Conservation (phyloP, 108 stramenopile species). For the Pseudonitzschia pungens region DNA sequence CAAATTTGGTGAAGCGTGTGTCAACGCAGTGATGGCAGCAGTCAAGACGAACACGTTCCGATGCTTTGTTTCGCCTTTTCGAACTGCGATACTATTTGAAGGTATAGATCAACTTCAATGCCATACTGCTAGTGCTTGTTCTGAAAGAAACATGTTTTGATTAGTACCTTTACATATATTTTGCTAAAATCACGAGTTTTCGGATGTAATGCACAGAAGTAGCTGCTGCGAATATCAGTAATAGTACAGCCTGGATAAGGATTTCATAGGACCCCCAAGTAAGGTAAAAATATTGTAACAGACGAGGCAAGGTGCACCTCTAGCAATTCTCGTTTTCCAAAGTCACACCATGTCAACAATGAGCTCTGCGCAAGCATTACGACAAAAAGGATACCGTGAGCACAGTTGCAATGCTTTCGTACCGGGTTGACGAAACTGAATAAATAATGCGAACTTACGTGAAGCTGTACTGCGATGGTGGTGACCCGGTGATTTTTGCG, state of each 20-base stretch:
- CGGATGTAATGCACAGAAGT: background rate
- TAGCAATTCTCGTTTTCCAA: background rate
- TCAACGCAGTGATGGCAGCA: no score
- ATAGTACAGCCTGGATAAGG: slow-evolving; percentile 11
- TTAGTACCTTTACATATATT: background rate
- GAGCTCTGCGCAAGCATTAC: background rate
- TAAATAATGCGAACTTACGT: slow-evolving; percentile 16
- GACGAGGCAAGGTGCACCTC: background rate
- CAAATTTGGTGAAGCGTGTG: no score
- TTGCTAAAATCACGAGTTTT: background rate
- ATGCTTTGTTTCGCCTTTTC: no score
- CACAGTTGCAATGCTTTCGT: background rate
- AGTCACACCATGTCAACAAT: background rate
- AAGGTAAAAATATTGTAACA: background rate
- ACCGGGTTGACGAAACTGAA: background rate
- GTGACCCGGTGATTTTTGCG: slow-evolving; percentile 5
- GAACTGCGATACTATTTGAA: no score
- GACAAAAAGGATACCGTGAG: background rate
- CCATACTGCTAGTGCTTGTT: no score
- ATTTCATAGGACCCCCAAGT: background rate
- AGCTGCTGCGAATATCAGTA: slow-evolving; percentile 17
- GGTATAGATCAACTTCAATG: no score
- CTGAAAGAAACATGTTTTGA: background rate
- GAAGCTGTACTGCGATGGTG: slow-evolving; percentile 32
- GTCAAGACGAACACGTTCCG: no score